A percentile compares a stretch with the other conserved stretches of the same genome.
Conservation (phyloP, 2,329 filamentous ascomycete species). For the Neofusicoccum sp. region DNA sequence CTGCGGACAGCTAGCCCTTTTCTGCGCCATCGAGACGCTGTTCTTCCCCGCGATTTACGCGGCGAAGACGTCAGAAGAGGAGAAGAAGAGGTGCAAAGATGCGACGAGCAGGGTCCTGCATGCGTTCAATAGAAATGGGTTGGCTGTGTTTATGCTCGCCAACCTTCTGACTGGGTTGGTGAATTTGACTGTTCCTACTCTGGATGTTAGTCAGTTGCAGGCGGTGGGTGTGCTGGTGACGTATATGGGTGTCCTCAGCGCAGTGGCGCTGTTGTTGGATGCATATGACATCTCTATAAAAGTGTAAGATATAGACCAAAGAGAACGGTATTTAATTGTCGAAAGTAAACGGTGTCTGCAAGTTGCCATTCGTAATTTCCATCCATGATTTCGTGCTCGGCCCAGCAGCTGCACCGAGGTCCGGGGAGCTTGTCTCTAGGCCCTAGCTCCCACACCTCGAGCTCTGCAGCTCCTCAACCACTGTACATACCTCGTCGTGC, state of each 20-base stretch:
- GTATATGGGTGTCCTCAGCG: slow-evolving; percentile 69
- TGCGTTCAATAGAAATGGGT: slow-evolving; percentile 84
- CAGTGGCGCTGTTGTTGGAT: slow-evolving; percentile 66
- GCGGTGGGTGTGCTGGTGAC: slow-evolving; percentile 73
- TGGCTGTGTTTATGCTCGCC: slow-evolving; percentile 80
- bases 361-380: too few species aligned
- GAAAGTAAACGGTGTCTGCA: too few species aligned
- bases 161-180: slow-evolving; percentile 87
- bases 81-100: slow-evolving; percentile 62
- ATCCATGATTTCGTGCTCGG: too few species aligned
- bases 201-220: slow-evolving; percentile 63
- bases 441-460: too few species aligned
- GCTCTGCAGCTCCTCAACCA: too few species aligned
- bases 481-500: too few species aligned
- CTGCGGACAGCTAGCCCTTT: slow-evolving; percentile 73
- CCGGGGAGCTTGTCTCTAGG: too few species aligned
- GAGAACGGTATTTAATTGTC: too few species aligned
- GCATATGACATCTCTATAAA: slow-evolving; percentile 67
- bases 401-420: too few species aligned
- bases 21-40: slow-evolving; percentile 72
- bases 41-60: slow-evolving; percentile 74
- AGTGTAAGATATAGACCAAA: slow-evolving; percentile 43
- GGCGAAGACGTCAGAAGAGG: slow-evolving; percentile 52
- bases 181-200: slow-evolving; percentile 81
- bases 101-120: slow-evolving; percentile 80